Evolutionary conservation across 2,329 filamentous ascomycete genomes (phyloP).

Genomic region (Paracoccidioides lutzii): DNA sequence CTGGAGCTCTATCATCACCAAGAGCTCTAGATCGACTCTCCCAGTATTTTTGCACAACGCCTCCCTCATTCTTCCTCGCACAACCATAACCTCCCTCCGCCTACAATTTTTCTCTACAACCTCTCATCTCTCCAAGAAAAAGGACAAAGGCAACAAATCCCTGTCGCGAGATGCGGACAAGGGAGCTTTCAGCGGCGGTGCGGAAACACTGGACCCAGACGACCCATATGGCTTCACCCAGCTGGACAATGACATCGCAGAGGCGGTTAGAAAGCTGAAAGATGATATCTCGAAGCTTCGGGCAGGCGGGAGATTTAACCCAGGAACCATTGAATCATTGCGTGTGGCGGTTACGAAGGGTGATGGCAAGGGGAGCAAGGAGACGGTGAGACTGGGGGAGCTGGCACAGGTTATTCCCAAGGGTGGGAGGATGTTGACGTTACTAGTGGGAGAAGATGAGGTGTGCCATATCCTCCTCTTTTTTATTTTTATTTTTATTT

Average conservation of each 20-base stretch:
- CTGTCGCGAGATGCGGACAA: slow-evolving; percentile 18
- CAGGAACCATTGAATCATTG: slow-evolving; percentile 47
- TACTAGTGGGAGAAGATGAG: slow-evolving; percentile 53
- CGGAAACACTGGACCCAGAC: slow-evolving; percentile 15
- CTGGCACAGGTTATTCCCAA: slow-evolving; percentile 56
- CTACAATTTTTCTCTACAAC: slow-evolving; percentile 31
- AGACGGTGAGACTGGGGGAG: slow-evolving; percentile 45
- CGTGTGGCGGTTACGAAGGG: slow-evolving; percentile 44
- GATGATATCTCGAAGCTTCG: slow-evolving; percentile 50
- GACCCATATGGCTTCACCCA: slow-evolving; percentile 50
- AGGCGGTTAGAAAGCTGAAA: slow-evolving; percentile 44
- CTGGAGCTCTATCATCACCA: not conserved
- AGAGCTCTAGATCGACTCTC: not conserved
- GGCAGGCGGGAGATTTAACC: slow-evolving; percentile 50
- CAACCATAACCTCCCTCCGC: not conserved
- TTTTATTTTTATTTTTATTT: not conserved
- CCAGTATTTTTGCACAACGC: not conserved
- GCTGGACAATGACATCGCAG: slow-evolving; percentile 44
- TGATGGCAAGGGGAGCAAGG: slow-evolving; percentile 27
- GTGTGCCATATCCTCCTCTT: slow-evolving; percentile 28
- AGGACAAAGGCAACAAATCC: slow-evolving; percentile 30
- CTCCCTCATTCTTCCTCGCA: not conserved
- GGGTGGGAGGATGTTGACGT: slow-evolving; percentile 45
- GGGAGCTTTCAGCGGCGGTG: slow-evolving; percentile 20
- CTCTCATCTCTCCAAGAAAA: slow-evolving; percentile 35